A percentile compares a stretch with the other conserved stretches of the same genome.
Conservation (phyloP, 306 rosid species). For the Cicer cuneatum region DNA sequence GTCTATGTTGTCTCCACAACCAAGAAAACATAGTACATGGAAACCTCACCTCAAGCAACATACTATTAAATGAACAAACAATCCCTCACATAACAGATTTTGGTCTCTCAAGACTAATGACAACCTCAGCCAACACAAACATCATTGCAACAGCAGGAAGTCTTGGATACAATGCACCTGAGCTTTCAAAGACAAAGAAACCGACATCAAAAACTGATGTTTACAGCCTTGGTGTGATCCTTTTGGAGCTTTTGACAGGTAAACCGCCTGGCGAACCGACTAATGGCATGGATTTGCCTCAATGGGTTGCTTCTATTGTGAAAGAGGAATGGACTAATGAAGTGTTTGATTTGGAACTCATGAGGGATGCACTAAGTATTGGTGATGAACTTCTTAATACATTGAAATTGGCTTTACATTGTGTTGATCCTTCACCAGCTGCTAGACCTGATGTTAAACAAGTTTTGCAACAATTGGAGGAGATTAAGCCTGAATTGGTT, state of each 20-base stretch:
- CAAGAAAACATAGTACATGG: constrained; percentile 76
- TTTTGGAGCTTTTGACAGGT: constrained; percentile 83
- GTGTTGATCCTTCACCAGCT: constrained; percentile 86
- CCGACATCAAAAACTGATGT: constrained; percentile 52
- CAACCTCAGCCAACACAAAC: constrained; percentile 75
- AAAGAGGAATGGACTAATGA: constrained; percentile 91
- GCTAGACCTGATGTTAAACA: constrained; percentile 84
- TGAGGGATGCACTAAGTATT: constrained; percentile 68
- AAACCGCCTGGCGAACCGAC: constrained; percentile 83
- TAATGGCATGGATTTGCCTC: constrained; percentile 85
- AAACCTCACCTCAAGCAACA: constrained; percentile 79
- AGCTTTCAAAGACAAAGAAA: constrained; percentile 81
- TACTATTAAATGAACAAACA: constrained; percentile 70
- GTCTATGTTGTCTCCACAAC: constrained; percentile 63
- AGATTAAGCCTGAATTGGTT: constrained; percentile 67
- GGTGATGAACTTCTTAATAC: constrained; percentile 83
- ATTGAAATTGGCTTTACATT: constrained; percentile 79
- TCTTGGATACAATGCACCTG: constrained; percentile 88
- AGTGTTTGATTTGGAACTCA: constrained; percentile 88
- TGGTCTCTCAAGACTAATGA: constrained; percentile 84
- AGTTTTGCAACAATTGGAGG: constrained; percentile 77
- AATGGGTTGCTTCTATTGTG: constrained; percentile 91
- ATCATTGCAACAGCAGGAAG: constrained; percentile 87
- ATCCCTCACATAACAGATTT: constrained; percentile 77
- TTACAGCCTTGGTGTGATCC: constrained; percentile 84